Conservation (phyloP, 2,329 filamentous ascomycete genomes). For the Colletotrichum sojae region DNA sequence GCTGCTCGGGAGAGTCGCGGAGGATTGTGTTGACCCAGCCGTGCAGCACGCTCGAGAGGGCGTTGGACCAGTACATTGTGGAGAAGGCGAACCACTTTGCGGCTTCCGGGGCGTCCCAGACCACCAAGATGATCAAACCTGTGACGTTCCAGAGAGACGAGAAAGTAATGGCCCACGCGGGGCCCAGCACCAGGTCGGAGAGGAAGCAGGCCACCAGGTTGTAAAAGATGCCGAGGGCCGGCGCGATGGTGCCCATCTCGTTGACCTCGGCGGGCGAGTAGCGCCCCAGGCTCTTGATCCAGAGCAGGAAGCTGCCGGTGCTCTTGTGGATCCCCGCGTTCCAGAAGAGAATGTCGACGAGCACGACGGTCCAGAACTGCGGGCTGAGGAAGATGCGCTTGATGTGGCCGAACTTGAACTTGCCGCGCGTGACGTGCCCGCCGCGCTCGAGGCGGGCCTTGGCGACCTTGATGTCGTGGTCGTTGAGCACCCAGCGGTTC, state of each 20-base stretch:
- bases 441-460: constrained; percentile 52
- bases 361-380: constrained; percentile 54
- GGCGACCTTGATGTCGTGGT: constrained; percentile 46
- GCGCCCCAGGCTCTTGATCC: constrained; percentile 57
- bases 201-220: constrained; percentile 35
- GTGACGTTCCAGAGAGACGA: constrained; percentile 33
- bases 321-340: constrained; percentile 60
- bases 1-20: constrained; percentile 33
- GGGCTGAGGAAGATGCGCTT: constrained; percentile 55
- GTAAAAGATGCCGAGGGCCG: constrained; percentile 31
- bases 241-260: constrained; percentile 56
- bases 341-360: constrained; percentile 61
- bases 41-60: constrained; percentile 31
- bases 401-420: constrained; percentile 51
- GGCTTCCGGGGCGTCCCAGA: constrained; percentile 69
- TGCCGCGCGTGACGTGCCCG: constrained; percentile 58
- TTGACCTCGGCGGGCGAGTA: constrained; percentile 64
- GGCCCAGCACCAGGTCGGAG: constrained; percentile 31
- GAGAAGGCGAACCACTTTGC: constrained; percentile 68
- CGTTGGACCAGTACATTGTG: constrained; percentile 47
- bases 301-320: constrained; percentile 53
- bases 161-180: constrained; percentile 51
- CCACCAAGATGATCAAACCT: constrained; percentile 56
- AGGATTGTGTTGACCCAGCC: constrained; percentile 40
- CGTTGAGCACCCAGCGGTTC: constrained; percentile 47